Percentiles rank a stretch among this genome's conserved stretches.
These are phyloP conservation scores for Citrus inodora DNA, from an alignment of 345 rosid species.

Conservation along the genomic window DNA sequence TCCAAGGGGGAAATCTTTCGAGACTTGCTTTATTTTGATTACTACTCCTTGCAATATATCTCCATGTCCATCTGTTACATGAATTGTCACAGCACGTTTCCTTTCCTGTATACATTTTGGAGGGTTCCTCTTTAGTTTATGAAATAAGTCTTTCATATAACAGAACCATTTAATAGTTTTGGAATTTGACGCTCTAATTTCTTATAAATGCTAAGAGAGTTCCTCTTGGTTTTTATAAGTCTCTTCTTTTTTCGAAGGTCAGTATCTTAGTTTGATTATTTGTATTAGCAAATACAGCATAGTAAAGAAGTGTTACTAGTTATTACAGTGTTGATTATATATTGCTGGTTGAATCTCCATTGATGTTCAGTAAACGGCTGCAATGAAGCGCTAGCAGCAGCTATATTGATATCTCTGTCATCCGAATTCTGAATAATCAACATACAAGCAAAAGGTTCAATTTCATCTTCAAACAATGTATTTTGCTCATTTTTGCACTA, in stretches of 20 bases:
- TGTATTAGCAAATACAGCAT: no score
- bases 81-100: slow-evolving; percentile 64
- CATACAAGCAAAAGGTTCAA: neutral
- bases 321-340: slow-evolving; percentile 49
- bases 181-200: no score
- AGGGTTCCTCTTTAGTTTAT: no score
- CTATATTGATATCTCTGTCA: slow-evolving; percentile 29
- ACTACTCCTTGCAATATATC: slow-evolving; percentile 49
- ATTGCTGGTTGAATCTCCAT: slow-evolving; percentile 65
- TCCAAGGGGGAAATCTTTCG: slow-evolving; percentile 78
- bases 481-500: no score
- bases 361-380: slow-evolving; percentile 70
- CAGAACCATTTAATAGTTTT: no score
- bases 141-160: no score
- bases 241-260: no score
- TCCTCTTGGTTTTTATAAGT: no score
- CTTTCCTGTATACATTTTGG: slow-evolving; percentile 41
- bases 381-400: slow-evolving; percentile 46
- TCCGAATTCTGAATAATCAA: slow-evolving; percentile 35
- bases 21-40: slow-evolving; percentile 49
- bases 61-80: slow-evolving; percentile 59
- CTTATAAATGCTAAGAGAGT: no score
- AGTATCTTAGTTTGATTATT: no score
- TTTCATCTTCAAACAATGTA: no score
- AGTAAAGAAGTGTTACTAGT: neutral